phyloP scores from a whole-genome alignment of 768 basidiomycete species.

The Russula sp. region DNA sequence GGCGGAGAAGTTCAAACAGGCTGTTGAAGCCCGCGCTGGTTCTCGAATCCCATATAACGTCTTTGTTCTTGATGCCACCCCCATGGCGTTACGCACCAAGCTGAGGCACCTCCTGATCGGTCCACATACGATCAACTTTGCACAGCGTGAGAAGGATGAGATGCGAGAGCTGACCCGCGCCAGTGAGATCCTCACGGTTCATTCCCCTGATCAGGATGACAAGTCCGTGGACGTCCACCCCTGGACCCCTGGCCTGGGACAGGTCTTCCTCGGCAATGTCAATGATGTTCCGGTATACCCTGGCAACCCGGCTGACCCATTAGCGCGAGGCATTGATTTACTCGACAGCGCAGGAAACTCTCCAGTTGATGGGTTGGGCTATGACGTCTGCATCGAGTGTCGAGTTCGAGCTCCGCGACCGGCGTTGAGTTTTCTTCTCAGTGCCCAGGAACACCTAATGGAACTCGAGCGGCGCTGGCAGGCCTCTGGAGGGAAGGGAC shows the following conservation, averaged over 20 bases:
- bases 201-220: slow-evolving; percentile 27
- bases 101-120: slow-evolving; percentile 55
- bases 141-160: slow-evolving; percentile 81
- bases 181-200: slow-evolving; percentile 63
- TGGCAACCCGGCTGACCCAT: slow-evolving; percentile 16
- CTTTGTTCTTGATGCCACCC: slow-evolving; percentile 64
- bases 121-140: slow-evolving; percentile 70
- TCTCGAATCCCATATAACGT: slow-evolving; percentile 64
- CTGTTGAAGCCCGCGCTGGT: slow-evolving; percentile 46
- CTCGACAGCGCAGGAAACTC: slow-evolving; percentile 43
- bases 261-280: slow-evolving; percentile 79
- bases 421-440: slow-evolving; percentile 57
- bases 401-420: slow-evolving; percentile 80
- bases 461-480: slow-evolving; percentile 62
- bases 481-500: slow-evolving; percentile 42
- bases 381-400: slow-evolving; percentile 86
- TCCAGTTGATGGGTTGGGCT: slow-evolving; percentile 57
- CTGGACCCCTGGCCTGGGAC: slow-evolving; percentile 47
- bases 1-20: slow-evolving; percentile 63
- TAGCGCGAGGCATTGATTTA: slow-evolving; percentile 33
- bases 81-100: slow-evolving; percentile 44
- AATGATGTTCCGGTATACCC: slow-evolving; percentile 60
- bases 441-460: slow-evolving; percentile 71
- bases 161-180: slow-evolving; percentile 86
- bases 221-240: slow-evolving; percentile 42